phyloP scores from a whole-genome alignment of 495 filamentous ascomycete genomes.

The Staphylotrichum tortipilum region DNA sequence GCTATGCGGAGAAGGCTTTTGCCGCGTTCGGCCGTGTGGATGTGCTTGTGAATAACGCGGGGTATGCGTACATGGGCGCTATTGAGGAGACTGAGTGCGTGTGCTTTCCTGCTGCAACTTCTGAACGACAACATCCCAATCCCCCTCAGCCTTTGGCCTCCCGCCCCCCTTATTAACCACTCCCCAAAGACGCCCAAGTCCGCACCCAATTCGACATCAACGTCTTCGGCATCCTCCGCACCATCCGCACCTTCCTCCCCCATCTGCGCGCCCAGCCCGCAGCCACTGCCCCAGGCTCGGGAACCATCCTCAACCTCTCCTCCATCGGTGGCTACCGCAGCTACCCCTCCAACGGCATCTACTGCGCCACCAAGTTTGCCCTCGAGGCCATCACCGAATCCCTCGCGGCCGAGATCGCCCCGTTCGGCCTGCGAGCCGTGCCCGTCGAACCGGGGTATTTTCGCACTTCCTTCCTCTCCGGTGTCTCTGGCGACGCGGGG shows the following conservation, averaged over 20 bases:
- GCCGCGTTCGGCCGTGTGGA: constrained; percentile 33
- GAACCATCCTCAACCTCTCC: constrained; percentile 22
- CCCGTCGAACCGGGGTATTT: not conserved
- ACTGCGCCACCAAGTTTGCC: not conserved
- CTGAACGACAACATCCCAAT: not conserved
- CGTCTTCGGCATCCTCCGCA: constrained; percentile 36
- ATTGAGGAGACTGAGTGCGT: constrained; percentile 32
- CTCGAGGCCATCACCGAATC: not conserved
- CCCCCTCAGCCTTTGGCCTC: not conserved
- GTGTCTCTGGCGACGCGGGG: not conserved
- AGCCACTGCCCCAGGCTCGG: too few species aligned
- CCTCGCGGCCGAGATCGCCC: not conserved
- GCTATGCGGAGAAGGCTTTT: not conserved
- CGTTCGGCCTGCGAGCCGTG: not conserved
- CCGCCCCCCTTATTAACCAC: not conserved
- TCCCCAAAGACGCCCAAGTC: not conserved
- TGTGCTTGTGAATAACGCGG: constrained; percentile 46
- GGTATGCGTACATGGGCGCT: constrained; percentile 33
- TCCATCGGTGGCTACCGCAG: not conserved
- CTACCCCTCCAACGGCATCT: not conserved
- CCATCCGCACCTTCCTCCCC: constrained; percentile 41
- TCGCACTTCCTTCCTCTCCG: not conserved
- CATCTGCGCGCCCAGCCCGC: constrained; percentile 34
- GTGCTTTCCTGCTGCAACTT: not conserved
- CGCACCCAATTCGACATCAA: constrained; percentile 36